Base-by-base conservation (phyloP, 108 stramenopile genomes). In the Epithemia pelagica region DNA sequence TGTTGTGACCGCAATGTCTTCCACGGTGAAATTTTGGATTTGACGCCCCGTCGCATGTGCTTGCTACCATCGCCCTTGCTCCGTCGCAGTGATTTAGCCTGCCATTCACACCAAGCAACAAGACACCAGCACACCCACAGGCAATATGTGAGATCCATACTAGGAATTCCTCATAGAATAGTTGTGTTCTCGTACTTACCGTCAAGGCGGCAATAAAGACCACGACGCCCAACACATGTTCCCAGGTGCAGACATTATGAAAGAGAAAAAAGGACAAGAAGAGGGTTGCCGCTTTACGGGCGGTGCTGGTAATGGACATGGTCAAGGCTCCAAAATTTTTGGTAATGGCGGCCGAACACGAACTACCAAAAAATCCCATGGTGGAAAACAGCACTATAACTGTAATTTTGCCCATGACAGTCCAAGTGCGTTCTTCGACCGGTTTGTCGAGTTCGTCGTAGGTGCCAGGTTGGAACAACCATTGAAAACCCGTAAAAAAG, bases 251-350 rank as follows among this genome's bases (percentile, higher is more conserved):
- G 23, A 71, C 85, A 68, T 95, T 91, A 54, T 88, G 74, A 70
- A 95, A 95, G 1, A 95, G 63, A 19, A 87, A 72, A 76, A 95
- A 95, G 23, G 87, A 89, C 0, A 95, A 73, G 71, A 95, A 95
- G 0, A 95, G 77, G 2, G 94, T 95, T 1, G 88, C 82, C n/a
- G 94, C 94, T 67, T 92, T 92, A 59, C 92, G 69, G 0, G 90
- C 88, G 28, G 90, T 91, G 22, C 88, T 88, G 20, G 91, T 95
- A 19, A 95, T 90, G 23, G 84, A 86, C 90, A 92, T 92, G 25
- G 90, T 79, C 59, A 95, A 75, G 15, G 94, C 94, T 23, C 94
- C 94, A 69, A 92, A 95, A 23, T 91, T 73, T 70, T 95, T 95
- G 22, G 94, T 92, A 57, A 95, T 95, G 52, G 91, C 91, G 20